Evolutionary conservation across 176 grass and related monocot genomes (phyloP).

Genomic region (Carex kokanica): DNA sequence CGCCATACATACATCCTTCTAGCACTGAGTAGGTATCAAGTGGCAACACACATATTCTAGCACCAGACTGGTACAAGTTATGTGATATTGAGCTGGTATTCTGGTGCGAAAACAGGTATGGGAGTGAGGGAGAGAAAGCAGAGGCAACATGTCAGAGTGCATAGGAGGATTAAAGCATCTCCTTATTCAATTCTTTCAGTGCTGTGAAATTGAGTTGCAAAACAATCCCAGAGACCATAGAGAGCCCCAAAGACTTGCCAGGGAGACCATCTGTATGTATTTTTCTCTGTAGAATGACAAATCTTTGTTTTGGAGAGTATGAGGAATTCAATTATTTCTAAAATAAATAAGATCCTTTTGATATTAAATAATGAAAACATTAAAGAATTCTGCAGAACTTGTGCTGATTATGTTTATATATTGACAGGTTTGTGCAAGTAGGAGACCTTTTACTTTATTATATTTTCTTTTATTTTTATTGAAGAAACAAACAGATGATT

Average conservation of each 20-base stretch:
- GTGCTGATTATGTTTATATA: neutral
- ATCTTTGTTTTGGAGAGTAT: neutral
- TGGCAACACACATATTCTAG: neutral
- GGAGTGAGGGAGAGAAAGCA: conserved; percentile 5
- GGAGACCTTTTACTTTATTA: conserved; percentile 31
- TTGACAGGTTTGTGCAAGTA: neutral
- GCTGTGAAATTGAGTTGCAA: conserved; percentile 61
- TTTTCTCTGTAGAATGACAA: neutral
- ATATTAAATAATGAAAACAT: neutral
- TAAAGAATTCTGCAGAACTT: neutral
- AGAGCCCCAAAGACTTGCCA: conserved; percentile 60
- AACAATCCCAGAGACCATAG: conserved; percentile 53
- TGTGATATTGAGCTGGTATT: neutral
- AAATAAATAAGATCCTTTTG: neutral
- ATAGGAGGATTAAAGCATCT: conserved; percentile 45
- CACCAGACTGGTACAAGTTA: neutral
- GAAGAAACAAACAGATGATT: neutral
- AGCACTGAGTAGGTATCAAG: neutral
- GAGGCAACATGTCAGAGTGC: conserved; percentile 61
- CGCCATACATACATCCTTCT: neutral
- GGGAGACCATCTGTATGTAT: conserved; percentile 82
- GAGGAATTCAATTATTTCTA: neutral
- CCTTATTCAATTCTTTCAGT: conserved; percentile 43
- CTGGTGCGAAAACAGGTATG: conserved; percentile 14
- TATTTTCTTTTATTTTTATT: neutral